These are phyloP conservation scores for Mitragyna speciosa DNA, from an alignment of 257 asterid genomes.

Conservation along the genomic window DNA sequence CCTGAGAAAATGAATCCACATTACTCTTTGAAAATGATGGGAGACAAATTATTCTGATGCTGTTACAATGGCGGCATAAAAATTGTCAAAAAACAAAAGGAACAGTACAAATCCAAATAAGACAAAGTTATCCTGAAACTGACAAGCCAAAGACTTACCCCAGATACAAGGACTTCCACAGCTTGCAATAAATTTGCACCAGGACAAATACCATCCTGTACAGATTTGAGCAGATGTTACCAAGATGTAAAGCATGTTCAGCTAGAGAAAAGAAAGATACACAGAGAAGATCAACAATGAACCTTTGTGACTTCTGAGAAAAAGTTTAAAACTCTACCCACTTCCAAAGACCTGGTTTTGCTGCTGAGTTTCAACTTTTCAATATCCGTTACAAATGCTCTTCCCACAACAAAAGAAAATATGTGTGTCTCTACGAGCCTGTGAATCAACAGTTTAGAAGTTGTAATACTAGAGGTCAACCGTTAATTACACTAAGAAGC, in stretches of 20 bases:
- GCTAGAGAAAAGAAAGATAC: slow-evolving; percentile 12
- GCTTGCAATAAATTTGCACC: slow-evolving; percentile 95
- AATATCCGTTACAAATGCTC: slow-evolving; percentile 97
- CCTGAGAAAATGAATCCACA: neutral
- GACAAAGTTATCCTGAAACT: slow-evolving; percentile 16
- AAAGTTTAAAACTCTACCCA: slow-evolving; percentile 72
- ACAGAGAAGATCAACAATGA: slow-evolving; percentile 22
- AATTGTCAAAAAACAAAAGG: neutral
- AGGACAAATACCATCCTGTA: slow-evolving; percentile 81
- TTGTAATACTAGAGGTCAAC: slow-evolving; percentile 5
- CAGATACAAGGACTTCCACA: slow-evolving; percentile 88
- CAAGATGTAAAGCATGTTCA: neutral
- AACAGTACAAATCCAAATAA: neutral
- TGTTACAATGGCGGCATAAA: neutral
- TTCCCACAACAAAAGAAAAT: slow-evolving; percentile 95
- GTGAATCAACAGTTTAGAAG: slow-evolving; percentile 37
- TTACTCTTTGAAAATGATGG: neutral
- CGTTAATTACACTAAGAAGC: neutral
- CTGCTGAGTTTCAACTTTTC: slow-evolving; percentile 96
- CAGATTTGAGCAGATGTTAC: slow-evolving; percentile 27
- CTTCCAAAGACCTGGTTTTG: slow-evolving; percentile 84
- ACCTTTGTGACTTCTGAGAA: slow-evolving; percentile 89
- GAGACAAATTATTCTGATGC: neutral
- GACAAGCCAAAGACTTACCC: slow-evolving; percentile 52
- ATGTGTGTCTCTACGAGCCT: slow-evolving; percentile 98